phyloP scores from a whole-genome alignment of 495 filamentous ascomycete species.

The Penicillium chermesinum region DNA sequence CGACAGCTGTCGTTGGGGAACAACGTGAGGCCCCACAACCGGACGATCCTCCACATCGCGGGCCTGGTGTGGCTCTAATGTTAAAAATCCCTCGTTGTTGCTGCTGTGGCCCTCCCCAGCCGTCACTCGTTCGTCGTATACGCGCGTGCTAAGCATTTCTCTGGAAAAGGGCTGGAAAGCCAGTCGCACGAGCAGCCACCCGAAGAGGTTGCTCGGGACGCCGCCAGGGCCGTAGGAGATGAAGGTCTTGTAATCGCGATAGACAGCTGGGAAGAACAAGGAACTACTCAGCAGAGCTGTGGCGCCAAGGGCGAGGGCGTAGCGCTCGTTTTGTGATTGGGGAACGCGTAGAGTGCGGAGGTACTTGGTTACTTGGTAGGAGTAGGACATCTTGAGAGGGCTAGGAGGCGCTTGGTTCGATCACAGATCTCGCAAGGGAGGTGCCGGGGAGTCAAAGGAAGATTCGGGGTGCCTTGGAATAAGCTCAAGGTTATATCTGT shows the following conservation, averaged over 20 bases:
- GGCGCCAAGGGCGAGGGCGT: conserved; percentile 18
- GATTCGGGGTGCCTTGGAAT: no score
- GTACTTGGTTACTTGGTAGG: conserved; percentile 1
- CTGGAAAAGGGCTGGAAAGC: conserved; percentile 24
- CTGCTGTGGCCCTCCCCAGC: conserved; percentile 24
- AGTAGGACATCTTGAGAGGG: conserved; percentile 3
- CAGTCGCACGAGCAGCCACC: conserved; percentile 29
- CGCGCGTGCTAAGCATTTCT: conserved; percentile 30
- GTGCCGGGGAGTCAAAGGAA: background rate
- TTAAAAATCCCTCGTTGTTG: conserved; percentile 20
- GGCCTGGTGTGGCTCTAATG: conserved; percentile 11
- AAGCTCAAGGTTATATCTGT: no score
- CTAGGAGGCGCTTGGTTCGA: background rate
- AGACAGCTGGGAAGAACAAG: conserved; percentile 22
- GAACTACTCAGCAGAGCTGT: conserved; percentile 18
- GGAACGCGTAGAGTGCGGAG: conserved; percentile 11
- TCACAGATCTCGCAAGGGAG: no score
- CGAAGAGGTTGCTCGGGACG: conserved; percentile 28
- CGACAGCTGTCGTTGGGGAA: conserved; percentile 32
- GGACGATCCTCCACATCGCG: conserved; percentile 16
- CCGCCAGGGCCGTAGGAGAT: conserved; percentile 32
- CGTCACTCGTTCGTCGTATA: conserved; percentile 24
- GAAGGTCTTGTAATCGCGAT: conserved; percentile 31
- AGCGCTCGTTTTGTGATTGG: conserved; percentile 8
- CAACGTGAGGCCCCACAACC: conserved; percentile 28